phyloP scores from a whole-genome alignment of 441 rosid species.

The Dalechampia spathulata region DNA sequence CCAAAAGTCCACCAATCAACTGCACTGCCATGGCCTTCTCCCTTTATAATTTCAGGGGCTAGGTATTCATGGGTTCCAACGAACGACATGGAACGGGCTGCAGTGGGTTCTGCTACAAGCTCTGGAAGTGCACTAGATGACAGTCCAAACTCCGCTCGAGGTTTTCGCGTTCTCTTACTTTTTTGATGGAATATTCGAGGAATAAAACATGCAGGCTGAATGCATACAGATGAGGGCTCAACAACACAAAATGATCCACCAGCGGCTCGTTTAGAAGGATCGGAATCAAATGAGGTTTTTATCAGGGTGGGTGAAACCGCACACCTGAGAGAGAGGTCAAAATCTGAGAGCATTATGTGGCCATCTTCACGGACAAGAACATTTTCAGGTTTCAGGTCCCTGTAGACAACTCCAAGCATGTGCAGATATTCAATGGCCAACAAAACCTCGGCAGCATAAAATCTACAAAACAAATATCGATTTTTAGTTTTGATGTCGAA shows the following conservation, averaged over 20 bases:
- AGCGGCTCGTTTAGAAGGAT: conserved; percentile 44
- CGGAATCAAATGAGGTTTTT: conserved; percentile 46
- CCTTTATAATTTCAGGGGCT: too few species aligned
- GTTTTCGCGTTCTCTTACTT: conserved; percentile 56
- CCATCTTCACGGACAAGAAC: conserved; percentile 96
- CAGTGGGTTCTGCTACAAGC: conserved; percentile 91
- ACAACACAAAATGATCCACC: conserved; percentile 60
- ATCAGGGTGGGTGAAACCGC: conserved; percentile 87
- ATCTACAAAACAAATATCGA: conserved; percentile 34
- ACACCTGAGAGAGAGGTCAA: conserved; percentile 83
- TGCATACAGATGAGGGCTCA: conserved; percentile 70
- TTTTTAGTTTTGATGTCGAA: not conserved
- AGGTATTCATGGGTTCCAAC: conserved; percentile 98
- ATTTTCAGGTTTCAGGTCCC: conserved; percentile 96
- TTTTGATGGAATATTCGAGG: conserved; percentile 74
- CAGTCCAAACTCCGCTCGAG: conserved; percentile 47
- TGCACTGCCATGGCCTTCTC: conserved; percentile 98
- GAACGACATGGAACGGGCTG: conserved; percentile 94
- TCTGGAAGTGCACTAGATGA: conserved; percentile 59
- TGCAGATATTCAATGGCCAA: conserved; percentile 95
- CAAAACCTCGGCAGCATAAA: conserved; percentile 89
- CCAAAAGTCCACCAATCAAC: conserved; percentile 99
- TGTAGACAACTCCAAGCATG: too few species aligned
- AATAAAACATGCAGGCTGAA: conserved; percentile 81
- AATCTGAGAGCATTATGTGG: conserved; percentile 97